These are phyloP conservation scores for Lactifluus subvellereus DNA, from an alignment of 768 basidiomycete species.

Conservation along the genomic window DNA sequence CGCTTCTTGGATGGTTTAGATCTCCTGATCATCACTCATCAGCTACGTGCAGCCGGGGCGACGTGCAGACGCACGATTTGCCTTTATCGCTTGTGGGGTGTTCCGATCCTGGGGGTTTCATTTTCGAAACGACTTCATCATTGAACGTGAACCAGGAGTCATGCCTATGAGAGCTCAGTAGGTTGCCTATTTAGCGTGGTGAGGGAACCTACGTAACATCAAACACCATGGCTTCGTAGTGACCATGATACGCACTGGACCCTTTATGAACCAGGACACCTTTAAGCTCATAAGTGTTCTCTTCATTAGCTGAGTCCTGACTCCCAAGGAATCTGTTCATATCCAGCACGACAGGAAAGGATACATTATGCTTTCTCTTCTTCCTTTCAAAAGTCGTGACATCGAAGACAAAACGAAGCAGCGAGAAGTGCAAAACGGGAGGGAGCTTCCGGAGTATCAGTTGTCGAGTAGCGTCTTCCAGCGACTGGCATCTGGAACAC, in stretches of 20 bases:
- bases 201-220: slow-evolving; percentile 51
- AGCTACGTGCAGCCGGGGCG: neutral
- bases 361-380: slow-evolving; percentile 77
- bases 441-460: slow-evolving; percentile 68
- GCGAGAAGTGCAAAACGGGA: slow-evolving; percentile 84
- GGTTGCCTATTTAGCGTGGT: neutral
- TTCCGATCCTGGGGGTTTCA: slow-evolving; percentile 46
- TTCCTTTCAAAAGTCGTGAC: slow-evolving; percentile 69
- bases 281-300: slow-evolving; percentile 68
- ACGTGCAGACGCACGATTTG: slow-evolving; percentile 17
- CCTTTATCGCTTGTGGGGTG: slow-evolving; percentile 30
- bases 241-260: slow-evolving; percentile 84
- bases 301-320: slow-evolving; percentile 15
- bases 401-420: slow-evolving; percentile 92
- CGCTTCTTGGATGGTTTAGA: slow-evolving; percentile 39
- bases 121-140: slow-evolving; percentile 75
- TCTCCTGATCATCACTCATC: slow-evolving; percentile 11
- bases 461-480: slow-evolving; percentile 77
- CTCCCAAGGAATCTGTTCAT: slow-evolving; percentile 58
- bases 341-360: slow-evolving; percentile 69
- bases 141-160: slow-evolving; percentile 88
- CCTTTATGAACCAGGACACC: slow-evolving; percentile 90
- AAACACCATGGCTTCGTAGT: slow-evolving; percentile 82
- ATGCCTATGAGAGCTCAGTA: slow-evolving; percentile 37
- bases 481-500: slow-evolving; percentile 65